A percentile compares a stretch with the other conserved stretches of the same genome.
phyloP scores from a whole-genome alignment of 78 protist species.

The Polysphondylium violaceum region DNA sequence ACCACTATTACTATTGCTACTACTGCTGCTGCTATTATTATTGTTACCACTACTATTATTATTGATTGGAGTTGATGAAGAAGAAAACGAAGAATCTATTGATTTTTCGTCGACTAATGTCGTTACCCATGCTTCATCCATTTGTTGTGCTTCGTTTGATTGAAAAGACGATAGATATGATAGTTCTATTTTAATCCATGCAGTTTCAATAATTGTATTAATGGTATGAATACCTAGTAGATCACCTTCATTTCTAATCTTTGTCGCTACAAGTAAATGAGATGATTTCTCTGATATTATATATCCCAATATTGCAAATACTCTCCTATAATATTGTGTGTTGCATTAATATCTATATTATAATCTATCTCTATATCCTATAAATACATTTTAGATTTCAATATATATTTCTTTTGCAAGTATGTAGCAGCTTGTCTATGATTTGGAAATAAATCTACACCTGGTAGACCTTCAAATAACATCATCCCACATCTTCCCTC shows the following conservation, averaged over 20 bases:
- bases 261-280: slow-evolving; percentile 63
- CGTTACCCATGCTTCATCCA: slow-evolving; percentile 20
- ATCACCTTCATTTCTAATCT: slow-evolving; percentile 68
- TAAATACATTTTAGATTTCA: slow-evolving; percentile 22
- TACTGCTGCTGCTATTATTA: background rate
- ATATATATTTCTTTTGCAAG: slow-evolving; percentile 53
- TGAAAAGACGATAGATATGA: slow-evolving; percentile 49
- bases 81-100: background rate
- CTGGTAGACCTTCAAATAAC: slow-evolving; percentile 64
- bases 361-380: background rate
- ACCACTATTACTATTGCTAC: slow-evolving; percentile 9
- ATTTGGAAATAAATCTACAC: slow-evolving; percentile 61
- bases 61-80: background rate
- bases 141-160: slow-evolving; percentile 14
- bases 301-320: slow-evolving; percentile 52
- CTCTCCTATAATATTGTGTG: slow-evolving; percentile 47
- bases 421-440: slow-evolving; percentile 67
- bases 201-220: slow-evolving; percentile 16
- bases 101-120: background rate
- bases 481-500: slow-evolving; percentile 72
- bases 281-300: slow-evolving; percentile 35
- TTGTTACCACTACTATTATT: background rate
- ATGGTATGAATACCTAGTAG: slow-evolving; percentile 47
- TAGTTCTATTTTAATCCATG: slow-evolving; percentile 67
- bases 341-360: too few relatives aligned